These are phyloP conservation scores for Xanthoparmelia taractica DNA, from an alignment of 495 filamentous ascomycete genomes.

Conservation along the genomic window DNA sequence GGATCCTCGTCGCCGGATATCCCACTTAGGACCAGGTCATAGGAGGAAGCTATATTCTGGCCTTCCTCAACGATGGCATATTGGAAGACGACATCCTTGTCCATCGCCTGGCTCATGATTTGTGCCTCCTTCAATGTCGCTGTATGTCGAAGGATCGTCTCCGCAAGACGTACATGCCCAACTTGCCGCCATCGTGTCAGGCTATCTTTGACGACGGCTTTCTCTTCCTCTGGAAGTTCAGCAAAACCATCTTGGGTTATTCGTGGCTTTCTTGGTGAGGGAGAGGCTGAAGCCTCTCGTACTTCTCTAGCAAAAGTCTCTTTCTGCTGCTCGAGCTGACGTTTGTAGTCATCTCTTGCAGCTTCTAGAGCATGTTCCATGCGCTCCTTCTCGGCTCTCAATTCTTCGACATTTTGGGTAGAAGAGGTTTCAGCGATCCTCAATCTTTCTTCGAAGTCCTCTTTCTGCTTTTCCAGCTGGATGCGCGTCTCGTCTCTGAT, in stretches of 20 bases:
- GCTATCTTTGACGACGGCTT: constrained; percentile 56
- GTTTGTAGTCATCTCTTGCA: constrained; percentile 80
- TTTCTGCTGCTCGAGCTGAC: constrained; percentile 65
- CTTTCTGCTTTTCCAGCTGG: constrained; percentile 79
- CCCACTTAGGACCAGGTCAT: constrained; percentile 90
- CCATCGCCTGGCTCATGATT: constrained; percentile 94
- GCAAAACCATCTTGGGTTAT: constrained; percentile 44
- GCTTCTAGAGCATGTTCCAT: constrained; percentile 79
- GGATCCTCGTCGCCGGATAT: constrained; percentile 84
- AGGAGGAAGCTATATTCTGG: constrained; percentile 82
- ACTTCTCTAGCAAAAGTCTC: constrained; percentile 67
- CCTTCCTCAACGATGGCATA: constrained; percentile 86
- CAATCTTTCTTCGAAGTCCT: constrained; percentile 73
- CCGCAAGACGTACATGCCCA: constrained; percentile 91
- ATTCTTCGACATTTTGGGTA: constrained; percentile 73
- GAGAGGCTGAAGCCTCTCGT: constrained; percentile 50
- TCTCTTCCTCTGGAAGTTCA: constrained; percentile 62
- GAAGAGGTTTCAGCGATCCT: constrained; percentile 65
- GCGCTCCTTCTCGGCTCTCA: constrained; percentile 70
- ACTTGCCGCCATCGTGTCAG: constrained; percentile 72
- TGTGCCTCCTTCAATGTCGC: constrained; percentile 89
- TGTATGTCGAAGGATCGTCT: constrained; percentile 80
- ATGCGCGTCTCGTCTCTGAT: constrained; percentile 81
- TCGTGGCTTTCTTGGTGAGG: constrained; percentile 34
- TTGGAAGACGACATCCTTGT: constrained; percentile 90